These are phyloP conservation scores for Magnaporthales sp. DNA, from an alignment of 2,329 filamentous ascomycete genomes.

Conservation along the genomic window DNA sequence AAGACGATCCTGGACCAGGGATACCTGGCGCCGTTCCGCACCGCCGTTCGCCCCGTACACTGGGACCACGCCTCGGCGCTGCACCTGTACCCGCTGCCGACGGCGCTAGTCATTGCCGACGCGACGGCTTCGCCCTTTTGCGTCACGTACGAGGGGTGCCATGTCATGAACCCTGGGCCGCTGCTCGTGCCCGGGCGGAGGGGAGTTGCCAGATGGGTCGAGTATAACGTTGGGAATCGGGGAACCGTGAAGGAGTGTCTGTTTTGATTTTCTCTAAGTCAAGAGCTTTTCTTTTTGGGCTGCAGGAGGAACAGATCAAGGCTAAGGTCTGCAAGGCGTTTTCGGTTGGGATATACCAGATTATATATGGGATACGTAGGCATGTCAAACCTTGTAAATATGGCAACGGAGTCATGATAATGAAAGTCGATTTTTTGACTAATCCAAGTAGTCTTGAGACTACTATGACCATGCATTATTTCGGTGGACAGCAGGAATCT, in stretches of 20 bases:
- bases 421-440: neutral
- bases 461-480: neutral
- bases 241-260: conserved; percentile 56
- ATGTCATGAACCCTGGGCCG: conserved; percentile 86
- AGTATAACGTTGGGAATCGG: conserved; percentile 65
- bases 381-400: neutral
- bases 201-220: conserved; percentile 71
- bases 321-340: neutral
- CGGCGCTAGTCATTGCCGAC: conserved; percentile 75
- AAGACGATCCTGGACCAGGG: conserved; percentile 90
- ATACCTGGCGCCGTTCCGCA: conserved; percentile 77
- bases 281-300: too few species aligned
- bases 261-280: conserved; percentile 28
- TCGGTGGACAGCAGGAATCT: neutral
- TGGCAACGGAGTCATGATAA: neutral
- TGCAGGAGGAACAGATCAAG: neutral
- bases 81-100: conserved; percentile 82
- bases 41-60: conserved; percentile 69
- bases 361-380: neutral
- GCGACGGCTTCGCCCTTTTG: conserved; percentile 73
- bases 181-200: conserved; percentile 62
- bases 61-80: conserved; percentile 79
- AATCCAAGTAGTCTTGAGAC: neutral
- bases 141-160: conserved; percentile 88
- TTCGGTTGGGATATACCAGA: neutral